Evolutionary conservation across 139 green algal genomes (phyloP).

Genomic region (Mesostigma viride): DNA sequence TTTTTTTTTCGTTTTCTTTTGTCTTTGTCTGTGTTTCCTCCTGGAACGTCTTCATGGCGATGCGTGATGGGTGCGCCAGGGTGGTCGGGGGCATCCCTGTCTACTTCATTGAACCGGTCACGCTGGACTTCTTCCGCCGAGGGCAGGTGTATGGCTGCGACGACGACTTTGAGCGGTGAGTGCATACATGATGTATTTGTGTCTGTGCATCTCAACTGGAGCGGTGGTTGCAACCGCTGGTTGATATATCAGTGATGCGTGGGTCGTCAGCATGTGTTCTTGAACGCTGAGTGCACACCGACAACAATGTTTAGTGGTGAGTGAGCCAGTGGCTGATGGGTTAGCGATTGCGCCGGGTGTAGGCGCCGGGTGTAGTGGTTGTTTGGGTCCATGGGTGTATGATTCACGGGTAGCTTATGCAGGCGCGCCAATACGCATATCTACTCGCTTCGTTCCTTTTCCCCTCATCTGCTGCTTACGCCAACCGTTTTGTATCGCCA

Average conservation of each 20-base stretch:
- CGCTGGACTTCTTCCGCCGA: slow-evolving; percentile 11
- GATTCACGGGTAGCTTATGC: too few species aligned
- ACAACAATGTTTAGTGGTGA: not conserved
- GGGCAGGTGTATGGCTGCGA: slow-evolving; percentile 23
- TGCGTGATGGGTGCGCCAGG: slow-evolving; percentile 25
- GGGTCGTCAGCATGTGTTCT: not conserved
- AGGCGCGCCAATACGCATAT: too few species aligned
- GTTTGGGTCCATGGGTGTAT: too few species aligned
- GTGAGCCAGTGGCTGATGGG: not conserved
- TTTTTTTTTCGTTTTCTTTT: too few species aligned
- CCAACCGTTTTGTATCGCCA: too few species aligned
- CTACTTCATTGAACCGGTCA: slow-evolving; percentile 20
- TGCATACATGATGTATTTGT: too few species aligned
- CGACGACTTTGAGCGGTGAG: slow-evolving; percentile 29
- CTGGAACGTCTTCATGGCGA: too few species aligned
- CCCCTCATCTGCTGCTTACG: too few species aligned
- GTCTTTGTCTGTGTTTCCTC: too few species aligned
- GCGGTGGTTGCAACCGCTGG: too few species aligned
- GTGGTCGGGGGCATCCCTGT: slow-evolving; percentile 21
- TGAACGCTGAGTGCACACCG: not conserved
- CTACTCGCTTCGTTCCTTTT: too few species aligned
- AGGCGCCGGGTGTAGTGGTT: not conserved
- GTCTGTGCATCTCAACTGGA: too few species aligned
- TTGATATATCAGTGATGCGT: not conserved
- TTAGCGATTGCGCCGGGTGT: not conserved